Percentiles rank a stretch among this genome's conserved stretches.
Conservation (phyloP, 1,139 yeast genomes). For the Magnusiomyces tetraspermus region DNA sequence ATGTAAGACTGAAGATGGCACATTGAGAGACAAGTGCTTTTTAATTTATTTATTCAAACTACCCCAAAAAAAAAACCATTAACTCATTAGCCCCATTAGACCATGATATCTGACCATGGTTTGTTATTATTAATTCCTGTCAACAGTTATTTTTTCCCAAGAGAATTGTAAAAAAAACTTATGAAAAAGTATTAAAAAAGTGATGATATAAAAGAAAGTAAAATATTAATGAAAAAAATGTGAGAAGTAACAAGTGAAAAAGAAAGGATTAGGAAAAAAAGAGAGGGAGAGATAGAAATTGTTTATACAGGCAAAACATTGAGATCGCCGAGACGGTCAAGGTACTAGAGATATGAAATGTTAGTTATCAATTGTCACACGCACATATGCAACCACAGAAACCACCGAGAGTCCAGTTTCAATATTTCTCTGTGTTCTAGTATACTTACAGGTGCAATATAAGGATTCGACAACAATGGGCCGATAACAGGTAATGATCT, state of each 20-base stretch:
- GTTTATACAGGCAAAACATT: slow-evolving; percentile 11
- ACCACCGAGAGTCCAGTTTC: no score
- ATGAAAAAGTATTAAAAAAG: no score
- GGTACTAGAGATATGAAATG: slow-evolving; percentile 3
- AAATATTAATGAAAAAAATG: no score
- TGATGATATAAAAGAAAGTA: no score
- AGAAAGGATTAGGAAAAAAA: background rate
- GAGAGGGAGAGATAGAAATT: background rate
- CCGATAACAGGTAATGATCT: slow-evolving; percentile 86
- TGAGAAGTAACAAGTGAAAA: background rate
- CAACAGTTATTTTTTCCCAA: no score
- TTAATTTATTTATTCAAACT: background rate
- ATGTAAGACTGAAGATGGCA: no score
- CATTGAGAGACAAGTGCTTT: no score
- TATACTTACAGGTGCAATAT: slow-evolving; percentile 57
- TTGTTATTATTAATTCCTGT: no score
- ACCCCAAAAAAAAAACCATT: background rate
- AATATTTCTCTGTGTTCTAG: background rate
- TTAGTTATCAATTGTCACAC: background rate
- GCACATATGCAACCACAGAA: background rate
- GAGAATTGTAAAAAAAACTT: no score
- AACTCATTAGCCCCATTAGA: no score
- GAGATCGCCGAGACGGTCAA: slow-evolving; percentile 11
- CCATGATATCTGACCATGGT: no score
- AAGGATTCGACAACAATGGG: slow-evolving; percentile 71